Percentiles rank a stretch among this genome's conserved stretches.
phyloP scores from a whole-genome alignment of 108 stramenopile species.

The Craspedostauros australis region DNA sequence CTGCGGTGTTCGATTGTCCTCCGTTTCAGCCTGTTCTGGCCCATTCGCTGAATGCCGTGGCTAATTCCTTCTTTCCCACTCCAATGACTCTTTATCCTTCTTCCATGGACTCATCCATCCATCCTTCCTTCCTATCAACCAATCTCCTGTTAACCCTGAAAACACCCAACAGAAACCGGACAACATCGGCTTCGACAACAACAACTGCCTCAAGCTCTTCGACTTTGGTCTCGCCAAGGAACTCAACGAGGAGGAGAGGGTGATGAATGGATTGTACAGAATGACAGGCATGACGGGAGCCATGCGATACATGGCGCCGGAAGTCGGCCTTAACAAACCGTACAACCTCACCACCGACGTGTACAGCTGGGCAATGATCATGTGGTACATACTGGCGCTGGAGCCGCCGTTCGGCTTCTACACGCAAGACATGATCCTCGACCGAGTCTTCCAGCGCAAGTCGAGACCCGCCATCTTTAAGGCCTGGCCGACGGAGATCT shows the following conservation, averaged over 20 bases:
- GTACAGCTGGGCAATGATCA: slow-evolving; percentile 63
- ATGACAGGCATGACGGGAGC: slow-evolving; percentile 63
- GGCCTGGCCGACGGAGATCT: slow-evolving; percentile 57
- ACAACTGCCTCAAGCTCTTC: slow-evolving; percentile 35
- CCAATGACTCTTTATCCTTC: too few species aligned
- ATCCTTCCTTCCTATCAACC: too few species aligned
- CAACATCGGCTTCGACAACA: slow-evolving; percentile 37
- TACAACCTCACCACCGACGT: slow-evolving; percentile 78
- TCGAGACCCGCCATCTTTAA: slow-evolving; percentile 46
- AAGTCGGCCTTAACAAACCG: slow-evolving; percentile 52
- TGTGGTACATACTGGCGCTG: slow-evolving; percentile 63
- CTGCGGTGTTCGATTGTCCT: too few species aligned
- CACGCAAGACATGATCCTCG: slow-evolving; percentile 30
- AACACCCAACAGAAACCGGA: slow-evolving; percentile 58
- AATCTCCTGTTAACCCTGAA: too few species aligned
- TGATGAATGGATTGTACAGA: slow-evolving; percentile 38
- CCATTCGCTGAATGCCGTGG: too few species aligned
- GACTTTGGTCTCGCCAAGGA: slow-evolving; percentile 76
- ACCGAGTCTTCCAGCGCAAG: slow-evolving; percentile 47
- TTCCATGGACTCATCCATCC: too few species aligned
- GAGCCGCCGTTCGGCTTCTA: slow-evolving; percentile 67
- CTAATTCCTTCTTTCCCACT: too few species aligned
- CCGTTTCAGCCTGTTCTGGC: too few species aligned
- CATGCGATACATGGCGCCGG: slow-evolving; percentile 41
- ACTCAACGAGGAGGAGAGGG: slow-evolving; percentile 24